Conservation (phyloP, 2,329 filamentous ascomycete genomes). For the Colletotrichum filicis region DNA sequence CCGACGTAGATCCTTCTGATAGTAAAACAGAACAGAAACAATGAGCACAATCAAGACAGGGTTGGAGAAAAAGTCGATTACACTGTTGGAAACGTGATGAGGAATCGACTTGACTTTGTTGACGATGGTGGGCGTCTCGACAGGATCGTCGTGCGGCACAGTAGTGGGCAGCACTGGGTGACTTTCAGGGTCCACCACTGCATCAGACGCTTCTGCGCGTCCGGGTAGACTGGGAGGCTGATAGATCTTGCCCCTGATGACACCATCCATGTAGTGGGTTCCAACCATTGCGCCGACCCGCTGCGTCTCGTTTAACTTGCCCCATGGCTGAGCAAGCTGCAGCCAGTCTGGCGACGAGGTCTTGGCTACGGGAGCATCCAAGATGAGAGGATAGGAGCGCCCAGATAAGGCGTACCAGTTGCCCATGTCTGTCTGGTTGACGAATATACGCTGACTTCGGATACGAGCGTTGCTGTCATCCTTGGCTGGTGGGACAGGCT, state of each 20-base stretch:
- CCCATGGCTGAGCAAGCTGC: constrained; percentile 53
- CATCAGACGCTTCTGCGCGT: constrained; percentile 42
- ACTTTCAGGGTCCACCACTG: constrained; percentile 45
- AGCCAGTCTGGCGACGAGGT: constrained; percentile 59
- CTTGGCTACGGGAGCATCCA: constrained; percentile 67
- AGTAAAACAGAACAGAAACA: constrained; percentile 53
- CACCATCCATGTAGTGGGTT: constrained; percentile 71
- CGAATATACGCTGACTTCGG: constrained; percentile 76
- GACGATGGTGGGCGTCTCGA: constrained; percentile 56
- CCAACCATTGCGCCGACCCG: constrained; percentile 74
- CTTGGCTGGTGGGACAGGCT: constrained; percentile 75
- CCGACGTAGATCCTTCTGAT: constrained; percentile 57
- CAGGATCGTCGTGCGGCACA: constrained; percentile 37
- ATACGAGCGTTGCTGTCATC: constrained; percentile 62
- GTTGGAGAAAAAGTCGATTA: constrained; percentile 67
- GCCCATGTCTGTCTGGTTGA: constrained; percentile 87
- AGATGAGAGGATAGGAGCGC: constrained; percentile 84
- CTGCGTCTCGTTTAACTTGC: constrained; percentile 55
- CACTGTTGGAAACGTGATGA: constrained; percentile 58
- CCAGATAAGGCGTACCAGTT: constrained; percentile 97
- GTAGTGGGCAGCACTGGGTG: constrained; percentile 45
- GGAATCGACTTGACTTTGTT: constrained; percentile 63
- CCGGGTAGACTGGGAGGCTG: constrained; percentile 52
- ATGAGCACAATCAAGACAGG: constrained; percentile 61
- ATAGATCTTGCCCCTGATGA: constrained; percentile 43